Evolutionary conservation across 352 stramenopile genomes (phyloP), one percentile per base, ranked within the genome.

Genomic region (Globisporangium abappressorium): DNA sequence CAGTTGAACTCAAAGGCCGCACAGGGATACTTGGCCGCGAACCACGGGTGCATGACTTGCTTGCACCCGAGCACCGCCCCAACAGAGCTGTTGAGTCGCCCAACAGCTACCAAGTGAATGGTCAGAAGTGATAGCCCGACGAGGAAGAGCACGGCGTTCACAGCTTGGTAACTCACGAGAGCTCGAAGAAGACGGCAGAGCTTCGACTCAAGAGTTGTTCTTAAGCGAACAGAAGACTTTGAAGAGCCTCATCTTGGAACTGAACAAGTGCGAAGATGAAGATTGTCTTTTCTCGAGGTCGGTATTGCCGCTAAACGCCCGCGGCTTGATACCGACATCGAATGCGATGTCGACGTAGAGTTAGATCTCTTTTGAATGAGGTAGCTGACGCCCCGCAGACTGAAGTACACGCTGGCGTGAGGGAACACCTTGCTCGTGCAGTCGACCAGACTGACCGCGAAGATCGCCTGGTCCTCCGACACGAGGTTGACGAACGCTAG

Each of bases 351-450:
- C 30, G 30, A 5, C 5, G 30, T 33, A 33, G 30, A 33, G 2
- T 33, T 2, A 33, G 30, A 33, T 33, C 30, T 33, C 30, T 33
- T 33, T 33, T 33, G 30, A 33, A 5, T 33, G 30, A 33, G 30
- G 30, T 33, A 33, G 30, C 30, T 33, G 77, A 90, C 88, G n/a
- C 76, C 90, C 51, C 79, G 11, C 70, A 69, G 5, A 71, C 74
- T 47, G 82, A 77, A 36, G 84, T 65, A n/a, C 78, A 34, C 18
- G 36, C 58, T 64, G 6, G 38, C 12, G 18, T 64, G 36, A 18
- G 58, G 38, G 11, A 64, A 2, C 1, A 56, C 1, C 26, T 64
- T 64, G 22, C 28, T 30, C 4, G n/a, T 20, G 12, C n/a, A 36
- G 43, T 64, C 38, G 20, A 41, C 5, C 18, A 56, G 20, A 2